phyloP scores from a whole-genome alignment of 805 yeast species.

The Ogataea nitratoaversa region DNA sequence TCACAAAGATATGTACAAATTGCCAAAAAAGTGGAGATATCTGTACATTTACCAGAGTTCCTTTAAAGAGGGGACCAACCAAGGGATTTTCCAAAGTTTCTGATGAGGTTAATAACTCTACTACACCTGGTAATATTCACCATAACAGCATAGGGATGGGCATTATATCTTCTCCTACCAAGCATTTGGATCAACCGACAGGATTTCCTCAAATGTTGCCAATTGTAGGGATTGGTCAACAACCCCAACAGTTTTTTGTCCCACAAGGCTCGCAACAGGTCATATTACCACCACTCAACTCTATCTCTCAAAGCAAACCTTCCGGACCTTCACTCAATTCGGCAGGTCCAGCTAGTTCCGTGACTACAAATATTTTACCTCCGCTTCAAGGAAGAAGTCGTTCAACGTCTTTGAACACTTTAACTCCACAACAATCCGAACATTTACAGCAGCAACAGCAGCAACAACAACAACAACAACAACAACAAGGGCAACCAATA shows the following conservation, averaged over 20 bases:
- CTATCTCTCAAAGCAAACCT: constrained; percentile 5
- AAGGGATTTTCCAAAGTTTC: constrained; percentile 51
- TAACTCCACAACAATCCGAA: constrained; percentile 3
- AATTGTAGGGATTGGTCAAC: not conserved
- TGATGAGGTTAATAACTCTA: constrained; percentile 26
- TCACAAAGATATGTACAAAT: constrained; percentile 54
- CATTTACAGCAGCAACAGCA: constrained; percentile 4
- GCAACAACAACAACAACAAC: constrained; percentile 2
- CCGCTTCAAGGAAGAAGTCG: constrained; percentile 19
- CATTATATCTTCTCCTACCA: not conserved
- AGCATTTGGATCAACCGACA: not conserved
- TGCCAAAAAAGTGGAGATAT: constrained; percentile 56
- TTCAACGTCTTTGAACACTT: constrained; percentile 19
- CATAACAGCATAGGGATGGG: not conserved
- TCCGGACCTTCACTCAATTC: not conserved
- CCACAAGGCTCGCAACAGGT: constrained; percentile 15
- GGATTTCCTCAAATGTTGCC: constrained; percentile 10
- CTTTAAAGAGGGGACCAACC: constrained; percentile 75
- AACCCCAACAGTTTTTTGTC: not conserved
- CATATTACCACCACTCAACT: constrained; percentile 24
- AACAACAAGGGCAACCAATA: constrained; percentile 18
- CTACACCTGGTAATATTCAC: not conserved
- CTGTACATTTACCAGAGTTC: constrained; percentile 68
- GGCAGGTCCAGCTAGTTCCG: not conserved
- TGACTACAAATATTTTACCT: constrained; percentile 13